Base-by-base conservation (phyloP, 2,329 filamentous ascomycete species). In the Emydomyces testavorans region DNA sequence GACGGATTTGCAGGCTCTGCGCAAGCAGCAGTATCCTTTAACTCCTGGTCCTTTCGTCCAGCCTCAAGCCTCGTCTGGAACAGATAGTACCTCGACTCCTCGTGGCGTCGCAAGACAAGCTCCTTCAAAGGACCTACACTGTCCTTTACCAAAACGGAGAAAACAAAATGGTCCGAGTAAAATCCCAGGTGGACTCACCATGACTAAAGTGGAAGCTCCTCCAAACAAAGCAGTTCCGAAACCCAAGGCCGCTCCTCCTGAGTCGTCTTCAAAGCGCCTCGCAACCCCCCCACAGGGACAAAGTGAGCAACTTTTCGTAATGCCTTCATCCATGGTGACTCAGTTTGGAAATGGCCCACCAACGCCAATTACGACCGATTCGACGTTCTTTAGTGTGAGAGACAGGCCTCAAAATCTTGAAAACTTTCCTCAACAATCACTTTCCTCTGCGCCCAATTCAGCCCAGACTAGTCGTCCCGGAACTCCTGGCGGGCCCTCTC, bases 121-220 rank as follows among this genome's bases (percentile, higher is more conserved):
- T 4, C 92, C 87, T 1, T 85, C 86, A 1, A 75, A 67, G 41
- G 77, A 74, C 11, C 74, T 79, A 45, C 68, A 73, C 26, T 83
- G 79, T 1, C 83, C 83, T 1, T 73, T 73, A 28, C 75, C 78
- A 36, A 94, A 93, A 71, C 88, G 88, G 67, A 77, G 88, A 53
- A 94, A 94, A 64, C 80, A 82, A 4, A 88, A 82, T 61, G 75
- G 75, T 34, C 76, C 78, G 13, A 66, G 71, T 28, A 85, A 85
- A 62, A 69, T 93, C 11, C 84, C 86, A 0, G 79, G 76, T 15
- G 80, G 78, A 13, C 66, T 94, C 6, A 26, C 45, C 1, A 94
- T 94, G 88, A 94, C 88, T 1, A 79, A 79, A 48, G 71, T 92
- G 29, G 84, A 92, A 56, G 80, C 78, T 1, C 69, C 63, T 48